phyloP scores from a whole-genome alignment of 805 yeast genomes.

The Naumovozyma dairenensis region DNA sequence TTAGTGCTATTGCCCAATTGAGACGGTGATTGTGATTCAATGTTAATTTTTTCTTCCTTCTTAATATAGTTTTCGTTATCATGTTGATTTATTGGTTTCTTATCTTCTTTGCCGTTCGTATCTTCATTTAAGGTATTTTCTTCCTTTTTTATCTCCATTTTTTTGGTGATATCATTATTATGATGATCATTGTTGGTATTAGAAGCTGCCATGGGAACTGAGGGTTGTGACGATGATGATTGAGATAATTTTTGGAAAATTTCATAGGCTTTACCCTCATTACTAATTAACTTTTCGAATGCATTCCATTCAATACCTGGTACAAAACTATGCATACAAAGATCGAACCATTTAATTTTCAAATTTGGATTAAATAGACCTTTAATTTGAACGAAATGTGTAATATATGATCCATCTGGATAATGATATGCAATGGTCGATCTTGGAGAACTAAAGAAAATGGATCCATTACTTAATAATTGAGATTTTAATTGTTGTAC shows the following conservation, averaged over 20 bases:
- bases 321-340: constrained; percentile 39
- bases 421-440: constrained; percentile 43
- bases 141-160: neutral
- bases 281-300: constrained; percentile 32
- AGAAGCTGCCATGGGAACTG: no score
- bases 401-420: constrained; percentile 60
- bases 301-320: constrained; percentile 39
- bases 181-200: neutral
- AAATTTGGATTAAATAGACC: constrained; percentile 53
- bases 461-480: constrained; percentile 42
- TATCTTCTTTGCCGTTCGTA: neutral
- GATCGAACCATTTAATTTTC: constrained; percentile 64
- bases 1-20: no score
- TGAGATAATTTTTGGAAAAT: constrained; percentile 13
- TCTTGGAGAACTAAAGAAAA: constrained; percentile 44
- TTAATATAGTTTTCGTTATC: neutral
- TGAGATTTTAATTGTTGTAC: constrained; percentile 42
- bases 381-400: constrained; percentile 50
- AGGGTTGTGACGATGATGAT: no score
- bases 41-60: neutral
- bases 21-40: no score
- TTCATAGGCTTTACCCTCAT: constrained; percentile 17
- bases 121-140: neutral
- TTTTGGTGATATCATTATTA: neutral
- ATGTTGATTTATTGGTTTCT: neutral